Evolutionary conservation across 1,139 yeast species (phyloP), one percentile per base, ranked within the genome.

Genomic region (Geotrichum reessii): DNA sequence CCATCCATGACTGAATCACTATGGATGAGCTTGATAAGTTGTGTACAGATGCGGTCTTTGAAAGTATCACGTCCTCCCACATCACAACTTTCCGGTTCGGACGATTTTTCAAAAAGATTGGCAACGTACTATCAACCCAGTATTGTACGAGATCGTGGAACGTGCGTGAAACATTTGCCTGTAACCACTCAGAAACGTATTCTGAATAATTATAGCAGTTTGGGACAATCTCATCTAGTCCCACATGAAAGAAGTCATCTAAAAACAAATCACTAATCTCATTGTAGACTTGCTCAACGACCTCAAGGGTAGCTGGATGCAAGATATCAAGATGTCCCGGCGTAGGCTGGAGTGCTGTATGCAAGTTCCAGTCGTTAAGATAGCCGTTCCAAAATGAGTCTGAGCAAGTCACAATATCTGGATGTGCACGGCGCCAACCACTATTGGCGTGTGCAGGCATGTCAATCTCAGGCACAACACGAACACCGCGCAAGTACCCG

Each of bases 41-140:
- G 42, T 58, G 50, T 7, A 46, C 60, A 7, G 42, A 46, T 11
- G 56, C 40, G 55, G 73, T 71, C 24, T 66, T 67, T 24, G 62
- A 67, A n/a, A 69, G 63, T 5, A 78, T 65, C n/a, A 76, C 67
- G 63, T 79, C 83, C 64, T 79, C 80, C 83, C 83, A 79, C 80
- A 78, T 77, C 22, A 73, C 73, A 25, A 79, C 65, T 52, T 74
- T 69, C 12, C 70, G 61, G 52, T 65, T 54, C 55, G 62, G 56
- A 62, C 61, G 31, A 67, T 66, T 42, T 65, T 65, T 44, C 62
- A 60, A 66, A 37, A 76, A 76, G 6, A 79, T 73, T 0, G 80
- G 79, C 12, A 72, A 57, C 0, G 77, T 67, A 17, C 66, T 66
- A 62, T 78, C 75, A n/a, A 78, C 64, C 76, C 80, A 79, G 62